These are phyloP conservation scores for Monosporascus sp. DNA, from an alignment of 2,329 filamentous ascomycete genomes.

Conservation along the genomic window DNA sequence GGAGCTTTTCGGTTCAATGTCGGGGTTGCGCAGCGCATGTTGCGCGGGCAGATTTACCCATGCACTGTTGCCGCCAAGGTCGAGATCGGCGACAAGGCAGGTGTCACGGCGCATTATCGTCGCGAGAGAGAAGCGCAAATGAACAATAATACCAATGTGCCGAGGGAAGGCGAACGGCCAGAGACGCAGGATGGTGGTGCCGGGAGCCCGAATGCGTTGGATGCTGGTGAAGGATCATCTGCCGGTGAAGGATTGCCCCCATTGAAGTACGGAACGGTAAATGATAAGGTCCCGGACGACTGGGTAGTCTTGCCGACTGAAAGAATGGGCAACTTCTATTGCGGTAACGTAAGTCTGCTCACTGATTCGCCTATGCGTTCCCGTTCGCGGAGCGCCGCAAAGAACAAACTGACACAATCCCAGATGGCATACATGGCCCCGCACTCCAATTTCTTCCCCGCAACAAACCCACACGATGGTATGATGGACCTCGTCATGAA, in stretches of 20 bases:
- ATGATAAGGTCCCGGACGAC: constrained; percentile 67
- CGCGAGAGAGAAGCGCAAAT: constrained; percentile 26
- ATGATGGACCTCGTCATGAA: constrained; percentile 79
- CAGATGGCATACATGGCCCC: constrained; percentile 88
- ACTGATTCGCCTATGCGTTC: background rate
- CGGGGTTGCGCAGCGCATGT: constrained; percentile 72
- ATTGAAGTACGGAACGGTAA: constrained; percentile 73
- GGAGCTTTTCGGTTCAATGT: constrained; percentile 78
- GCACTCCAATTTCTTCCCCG: constrained; percentile 81
- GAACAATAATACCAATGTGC: constrained; percentile 1
- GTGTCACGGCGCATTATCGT: constrained; percentile 68
- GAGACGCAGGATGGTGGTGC: constrained; percentile 2
- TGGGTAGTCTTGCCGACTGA: constrained; percentile 73
- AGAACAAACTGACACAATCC: constrained; percentile 6
- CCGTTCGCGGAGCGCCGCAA: background rate
- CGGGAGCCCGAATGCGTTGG: constrained; percentile 13
- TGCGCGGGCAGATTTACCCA: constrained; percentile 75
- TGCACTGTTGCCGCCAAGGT: constrained; percentile 85
- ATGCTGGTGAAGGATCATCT: constrained; percentile 38
- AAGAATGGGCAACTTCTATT: constrained; percentile 86
- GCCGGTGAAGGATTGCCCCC: constrained; percentile 57
- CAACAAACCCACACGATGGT: constrained; percentile 76
- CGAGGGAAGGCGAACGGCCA: constrained; percentile 23
- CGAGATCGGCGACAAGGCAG: constrained; percentile 68
- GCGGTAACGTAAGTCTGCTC: constrained; percentile 64